Conservation (phyloP, 345 rosid species). For the Gynandropsis gynandra region DNA sequence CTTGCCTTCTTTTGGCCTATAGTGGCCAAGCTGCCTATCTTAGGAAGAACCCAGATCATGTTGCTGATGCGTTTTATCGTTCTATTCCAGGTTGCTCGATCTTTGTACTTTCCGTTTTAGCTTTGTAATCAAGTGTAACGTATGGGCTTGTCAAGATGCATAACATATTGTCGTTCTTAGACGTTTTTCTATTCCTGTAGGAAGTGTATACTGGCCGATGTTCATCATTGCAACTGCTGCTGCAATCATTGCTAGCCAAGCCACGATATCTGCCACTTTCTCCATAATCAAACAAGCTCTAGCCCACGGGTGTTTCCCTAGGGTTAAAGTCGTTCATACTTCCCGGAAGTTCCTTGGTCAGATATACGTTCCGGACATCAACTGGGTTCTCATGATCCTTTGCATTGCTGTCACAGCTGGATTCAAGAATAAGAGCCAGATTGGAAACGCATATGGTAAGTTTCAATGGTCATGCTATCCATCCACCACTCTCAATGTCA, state of each 20-base stretch:
- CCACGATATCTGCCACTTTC: conserved; percentile 83
- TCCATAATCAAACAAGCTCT: conserved; percentile 86
- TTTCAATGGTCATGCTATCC: background rate
- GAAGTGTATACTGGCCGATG: conserved; percentile 69
- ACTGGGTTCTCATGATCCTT: conserved; percentile 74
- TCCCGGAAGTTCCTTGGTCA: conserved; percentile 72
- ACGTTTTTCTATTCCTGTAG: conserved; percentile 9
- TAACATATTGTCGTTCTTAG: background rate
- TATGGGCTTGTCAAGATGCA: background rate
- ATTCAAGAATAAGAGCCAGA: conserved; percentile 73
- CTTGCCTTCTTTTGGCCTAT: conserved; percentile 75
- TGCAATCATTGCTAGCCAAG: conserved; percentile 83
- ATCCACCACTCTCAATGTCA: no score
- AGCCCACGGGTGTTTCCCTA: conserved; percentile 78
- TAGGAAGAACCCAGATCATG: conserved; percentile 55
- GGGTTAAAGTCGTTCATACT: conserved; percentile 86
- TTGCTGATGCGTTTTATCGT: conserved; percentile 60
- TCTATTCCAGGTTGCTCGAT: conserved; percentile 45
- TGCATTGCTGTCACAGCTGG: conserved; percentile 68
- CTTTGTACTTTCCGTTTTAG: background rate
- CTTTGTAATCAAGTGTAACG: background rate
- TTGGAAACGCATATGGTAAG: conserved; percentile 80
- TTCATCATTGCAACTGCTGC: conserved; percentile 66
- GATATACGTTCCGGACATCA: conserved; percentile 85
- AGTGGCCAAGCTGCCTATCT: conserved; percentile 89